Conservation (phyloP, 768 basidiomycete species). For the Cystofilobasidium bisporidii region DNA sequence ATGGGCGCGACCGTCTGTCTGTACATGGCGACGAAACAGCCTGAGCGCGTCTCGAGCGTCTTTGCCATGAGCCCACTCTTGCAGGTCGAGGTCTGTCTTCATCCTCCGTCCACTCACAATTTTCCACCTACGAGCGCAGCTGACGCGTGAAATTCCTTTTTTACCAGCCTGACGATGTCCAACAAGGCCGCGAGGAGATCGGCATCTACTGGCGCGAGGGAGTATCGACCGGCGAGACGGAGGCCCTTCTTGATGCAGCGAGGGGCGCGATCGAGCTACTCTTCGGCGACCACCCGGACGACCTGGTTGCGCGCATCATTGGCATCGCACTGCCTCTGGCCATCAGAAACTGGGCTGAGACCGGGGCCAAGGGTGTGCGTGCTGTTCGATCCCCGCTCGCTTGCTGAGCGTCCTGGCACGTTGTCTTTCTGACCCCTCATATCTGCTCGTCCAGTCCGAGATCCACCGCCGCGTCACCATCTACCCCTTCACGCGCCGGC, state of each 20-base stretch:
- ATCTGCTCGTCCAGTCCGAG: not conserved
- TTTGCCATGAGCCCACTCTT: not conserved
- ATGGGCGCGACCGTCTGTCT: slow-evolving; percentile 5
- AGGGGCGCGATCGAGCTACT: slow-evolving; percentile 17
- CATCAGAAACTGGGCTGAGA: not conserved
- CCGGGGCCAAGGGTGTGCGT: not conserved
- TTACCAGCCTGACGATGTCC: slow-evolving; percentile 12
- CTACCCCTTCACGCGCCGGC: not conserved
- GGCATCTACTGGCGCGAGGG: slow-evolving; percentile 9
- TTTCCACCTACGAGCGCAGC: not conserved
- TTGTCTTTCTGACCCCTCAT: not conserved
- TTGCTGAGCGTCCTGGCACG: not conserved
- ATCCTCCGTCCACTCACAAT: no score
- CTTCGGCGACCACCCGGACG: slow-evolving; percentile 9
- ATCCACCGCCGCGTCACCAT: slow-evolving; percentile 6
- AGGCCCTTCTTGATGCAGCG: slow-evolving; percentile 11
- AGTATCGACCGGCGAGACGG: slow-evolving; percentile 2
- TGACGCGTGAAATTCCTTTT: not conserved
- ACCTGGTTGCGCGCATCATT: not conserved
- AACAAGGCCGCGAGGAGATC: slow-evolving; percentile 13
- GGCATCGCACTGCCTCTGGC: not conserved
- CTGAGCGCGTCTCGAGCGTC: not conserved
- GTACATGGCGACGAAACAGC: not conserved
- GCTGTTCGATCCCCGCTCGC: not conserved
- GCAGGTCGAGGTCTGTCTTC: not conserved